Evolutionary conservation across 345 rosid genomes (phyloP).

Genomic region (Euphorbia pulcherrima): DNA sequence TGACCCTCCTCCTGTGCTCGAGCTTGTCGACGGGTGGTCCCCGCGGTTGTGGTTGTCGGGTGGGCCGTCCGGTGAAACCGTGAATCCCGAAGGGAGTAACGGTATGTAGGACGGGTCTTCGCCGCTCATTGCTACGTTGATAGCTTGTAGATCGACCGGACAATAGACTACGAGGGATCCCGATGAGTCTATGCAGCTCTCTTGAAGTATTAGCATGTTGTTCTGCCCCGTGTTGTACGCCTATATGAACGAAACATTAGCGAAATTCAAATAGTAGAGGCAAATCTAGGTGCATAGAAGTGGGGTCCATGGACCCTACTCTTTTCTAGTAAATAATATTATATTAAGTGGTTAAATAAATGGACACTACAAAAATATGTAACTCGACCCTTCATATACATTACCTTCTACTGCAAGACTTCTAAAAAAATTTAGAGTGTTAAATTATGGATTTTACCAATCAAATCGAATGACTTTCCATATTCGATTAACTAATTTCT

Average conservation of each 20-base stretch:
- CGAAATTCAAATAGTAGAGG: neutral
- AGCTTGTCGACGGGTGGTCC: slow-evolving; percentile 72
- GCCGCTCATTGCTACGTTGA: slow-evolving; percentile 89
- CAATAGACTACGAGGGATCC: slow-evolving; percentile 81
- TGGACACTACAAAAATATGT: too few species aligned
- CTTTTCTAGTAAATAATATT: too few species aligned
- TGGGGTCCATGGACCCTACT: too few species aligned
- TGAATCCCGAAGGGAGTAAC: slow-evolving; percentile 85
- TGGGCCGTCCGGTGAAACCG: slow-evolving; percentile 69
- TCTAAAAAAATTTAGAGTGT: too few species aligned
- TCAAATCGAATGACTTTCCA: too few species aligned
- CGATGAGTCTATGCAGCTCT: slow-evolving; percentile 82
- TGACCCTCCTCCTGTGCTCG: slow-evolving; percentile 39
- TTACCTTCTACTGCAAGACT: too few species aligned
- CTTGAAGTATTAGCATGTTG: slow-evolving; percentile 93
- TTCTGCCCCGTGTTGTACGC: slow-evolving; percentile 72
- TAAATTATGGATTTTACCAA: too few species aligned
- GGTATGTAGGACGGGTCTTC: slow-evolving; percentile 89
- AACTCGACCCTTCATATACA: too few species aligned
- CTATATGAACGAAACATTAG: slow-evolving; percentile 24
- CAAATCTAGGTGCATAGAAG: too few species aligned
- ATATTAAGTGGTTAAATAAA: too few species aligned
- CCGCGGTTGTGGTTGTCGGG: slow-evolving; percentile 31
- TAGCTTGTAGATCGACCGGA: slow-evolving; percentile 75
- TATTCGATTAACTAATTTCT: too few species aligned